These are phyloP conservation scores for Blastomyces parvus DNA, from an alignment of 2,329 filamentous ascomycete species.

Conservation along the genomic window DNA sequence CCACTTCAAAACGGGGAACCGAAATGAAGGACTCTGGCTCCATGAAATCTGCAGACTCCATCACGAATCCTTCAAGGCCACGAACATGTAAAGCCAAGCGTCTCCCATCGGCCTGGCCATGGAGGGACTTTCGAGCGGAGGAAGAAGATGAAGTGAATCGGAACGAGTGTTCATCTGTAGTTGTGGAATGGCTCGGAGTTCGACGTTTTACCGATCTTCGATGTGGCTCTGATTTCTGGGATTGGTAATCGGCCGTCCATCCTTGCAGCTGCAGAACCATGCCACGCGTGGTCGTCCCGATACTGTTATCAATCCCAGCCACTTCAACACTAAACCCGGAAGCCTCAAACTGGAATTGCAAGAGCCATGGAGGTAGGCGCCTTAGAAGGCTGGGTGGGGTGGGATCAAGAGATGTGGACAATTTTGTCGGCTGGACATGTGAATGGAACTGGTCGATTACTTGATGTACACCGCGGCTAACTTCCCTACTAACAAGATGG, in stretches of 20 bases:
- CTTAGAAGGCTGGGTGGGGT: conserved; percentile 62
- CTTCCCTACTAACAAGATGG: conserved; percentile 83
- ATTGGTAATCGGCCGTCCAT: conserved; percentile 81
- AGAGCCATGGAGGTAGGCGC: conserved; percentile 70
- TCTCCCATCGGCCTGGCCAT: conserved; percentile 59
- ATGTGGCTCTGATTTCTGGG: conserved; percentile 59
- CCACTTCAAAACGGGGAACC: conserved; percentile 77
- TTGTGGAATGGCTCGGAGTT: conserved; percentile 59
- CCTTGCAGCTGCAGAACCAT: conserved; percentile 78
- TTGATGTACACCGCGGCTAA: conserved; percentile 82
- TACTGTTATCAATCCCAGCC: conserved; percentile 73
- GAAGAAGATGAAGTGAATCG: conserved; percentile 42
- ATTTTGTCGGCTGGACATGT: conserved; percentile 56
- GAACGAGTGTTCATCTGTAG: conserved; percentile 54
- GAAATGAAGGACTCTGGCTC: conserved; percentile 79
- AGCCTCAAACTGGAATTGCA: conserved; percentile 74
- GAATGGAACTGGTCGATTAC: conserved; percentile 76
- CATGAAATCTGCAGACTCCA: conserved; percentile 75
- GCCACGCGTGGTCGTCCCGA: conserved; percentile 73
- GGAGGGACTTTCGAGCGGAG: conserved; percentile 27
- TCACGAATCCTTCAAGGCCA: conserved; percentile 79
- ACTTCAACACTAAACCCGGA: conserved; percentile 85
- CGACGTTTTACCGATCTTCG: conserved; percentile 51
- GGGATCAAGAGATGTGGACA: conserved; percentile 40
- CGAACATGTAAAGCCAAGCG: conserved; percentile 70